Percentiles rank a stretch among this genome's conserved stretches.
These are phyloP conservation scores for Aspergillus affinis DNA, from an alignment of 495 filamentous ascomycete genomes.

Conservation along the genomic window DNA sequence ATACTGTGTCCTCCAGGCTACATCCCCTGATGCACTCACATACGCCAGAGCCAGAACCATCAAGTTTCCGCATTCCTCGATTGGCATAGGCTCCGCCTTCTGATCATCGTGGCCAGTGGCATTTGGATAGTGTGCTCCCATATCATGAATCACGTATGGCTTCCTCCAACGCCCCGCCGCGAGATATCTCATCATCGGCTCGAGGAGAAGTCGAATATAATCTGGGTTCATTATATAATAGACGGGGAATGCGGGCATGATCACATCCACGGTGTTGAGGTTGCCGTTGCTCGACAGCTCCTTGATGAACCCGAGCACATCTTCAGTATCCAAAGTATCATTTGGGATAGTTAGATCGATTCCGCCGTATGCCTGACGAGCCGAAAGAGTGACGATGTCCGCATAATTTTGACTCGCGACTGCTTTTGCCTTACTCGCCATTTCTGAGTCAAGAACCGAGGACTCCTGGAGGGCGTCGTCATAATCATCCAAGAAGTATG, in stretches of 20 bases:
- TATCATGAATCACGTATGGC: slow-evolving; percentile 47
- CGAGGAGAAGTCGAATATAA: slow-evolving; percentile 48
- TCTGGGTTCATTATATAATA: slow-evolving; percentile 49
- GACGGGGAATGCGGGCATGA: slow-evolving; percentile 50
- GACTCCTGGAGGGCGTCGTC: slow-evolving; percentile 36
- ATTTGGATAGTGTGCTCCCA: slow-evolving; percentile 48
- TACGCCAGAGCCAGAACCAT: slow-evolving; percentile 47
- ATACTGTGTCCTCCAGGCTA: slow-evolving; percentile 36
- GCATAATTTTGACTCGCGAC: slow-evolving; percentile 45
- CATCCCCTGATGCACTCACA: slow-evolving; percentile 41
- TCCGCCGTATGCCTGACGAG: slow-evolving; percentile 50
- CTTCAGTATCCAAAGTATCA: slow-evolving; percentile 40
- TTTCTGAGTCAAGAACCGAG: slow-evolving; percentile 31
- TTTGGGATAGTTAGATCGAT: slow-evolving; percentile 47
- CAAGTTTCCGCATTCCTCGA: slow-evolving; percentile 50
- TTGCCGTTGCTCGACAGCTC: slow-evolving; percentile 54
- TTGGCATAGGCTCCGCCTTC: slow-evolving; percentile 44
- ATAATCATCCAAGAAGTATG: slow-evolving; percentile 48
- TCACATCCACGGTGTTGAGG: slow-evolving; percentile 54
- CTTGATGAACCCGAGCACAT: slow-evolving; percentile 51
- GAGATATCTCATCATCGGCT: slow-evolving; percentile 52
- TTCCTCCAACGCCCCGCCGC: slow-evolving; percentile 43
- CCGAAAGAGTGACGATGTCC: slow-evolving; percentile 46
- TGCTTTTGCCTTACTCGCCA: slow-evolving; percentile 27
- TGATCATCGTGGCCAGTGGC: slow-evolving; percentile 50